Conservation (phyloP, 2,329 filamentous ascomycete genomes). For the Dactylella cylindrospora region DNA sequence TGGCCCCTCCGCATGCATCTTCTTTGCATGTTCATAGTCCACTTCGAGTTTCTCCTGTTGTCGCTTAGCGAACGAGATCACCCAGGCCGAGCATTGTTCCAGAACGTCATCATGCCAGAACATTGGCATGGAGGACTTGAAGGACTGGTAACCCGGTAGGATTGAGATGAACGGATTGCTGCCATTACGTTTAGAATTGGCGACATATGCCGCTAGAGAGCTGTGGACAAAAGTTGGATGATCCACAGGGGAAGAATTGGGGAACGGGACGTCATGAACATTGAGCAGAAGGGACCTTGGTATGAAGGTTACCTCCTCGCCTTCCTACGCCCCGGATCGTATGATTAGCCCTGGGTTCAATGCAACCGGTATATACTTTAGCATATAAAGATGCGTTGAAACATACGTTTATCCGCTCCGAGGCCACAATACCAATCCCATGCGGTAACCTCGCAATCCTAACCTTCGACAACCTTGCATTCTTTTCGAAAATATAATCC, state of each 20-base stretch:
- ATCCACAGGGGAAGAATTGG: slow-evolving; percentile 29
- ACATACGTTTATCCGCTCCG: slow-evolving; percentile 17
- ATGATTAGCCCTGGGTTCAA: too few relatives aligned
- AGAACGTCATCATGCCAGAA: slow-evolving; percentile 30
- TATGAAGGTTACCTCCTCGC: slow-evolving; percentile 35
- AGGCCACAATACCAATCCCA: slow-evolving; percentile 30
- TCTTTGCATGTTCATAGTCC: slow-evolving; percentile 42
- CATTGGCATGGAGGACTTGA: slow-evolving; percentile 28
- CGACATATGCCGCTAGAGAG: slow-evolving; percentile 32
- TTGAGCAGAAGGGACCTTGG: slow-evolving; percentile 32
- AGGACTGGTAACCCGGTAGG: slow-evolving; percentile 11
- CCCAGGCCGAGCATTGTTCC: slow-evolving; percentile 18
- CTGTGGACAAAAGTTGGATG: slow-evolving; percentile 31
- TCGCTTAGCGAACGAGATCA: slow-evolving; percentile 16
- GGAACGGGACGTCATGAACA: slow-evolving; percentile 20
- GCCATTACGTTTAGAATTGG: slow-evolving; percentile 2
- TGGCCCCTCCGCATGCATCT: slow-evolving; percentile 1
- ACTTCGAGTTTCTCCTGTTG: slow-evolving; percentile 40
- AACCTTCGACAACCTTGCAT: slow-evolving; percentile 28
- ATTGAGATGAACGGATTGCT: slow-evolving; percentile 19
- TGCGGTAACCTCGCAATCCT: slow-evolving; percentile 27
- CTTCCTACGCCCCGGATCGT: slow-evolving; percentile 20
- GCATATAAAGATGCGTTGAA: too few relatives aligned
- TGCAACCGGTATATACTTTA: too few relatives aligned
- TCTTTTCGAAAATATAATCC: slow-evolving; percentile 27